phyloP scores from a whole-genome alignment of 495 filamentous ascomycete species.

The Neurospora hispaniola region DNA sequence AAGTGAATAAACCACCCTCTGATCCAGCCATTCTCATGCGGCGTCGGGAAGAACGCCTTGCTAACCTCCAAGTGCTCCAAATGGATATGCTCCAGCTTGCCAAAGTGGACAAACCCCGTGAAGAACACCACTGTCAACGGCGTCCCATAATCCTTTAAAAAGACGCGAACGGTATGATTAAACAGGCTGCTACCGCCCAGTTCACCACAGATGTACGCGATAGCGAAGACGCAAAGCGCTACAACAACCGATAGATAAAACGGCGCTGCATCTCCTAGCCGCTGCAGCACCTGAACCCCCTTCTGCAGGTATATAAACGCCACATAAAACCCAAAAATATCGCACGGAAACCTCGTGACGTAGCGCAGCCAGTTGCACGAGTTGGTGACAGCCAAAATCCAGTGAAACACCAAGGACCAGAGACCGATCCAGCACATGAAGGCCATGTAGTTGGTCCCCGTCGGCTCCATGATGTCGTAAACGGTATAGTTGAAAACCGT shows the following conservation, averaged over 20 bases:
- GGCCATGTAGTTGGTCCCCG: slow-evolving; percentile 59
- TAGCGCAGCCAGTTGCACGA: slow-evolving; percentile 70
- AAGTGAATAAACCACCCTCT: slow-evolving; percentile 53
- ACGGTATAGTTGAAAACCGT: slow-evolving; percentile 85
- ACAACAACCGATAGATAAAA: slow-evolving; percentile 70
- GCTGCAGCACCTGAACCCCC: slow-evolving; percentile 66
- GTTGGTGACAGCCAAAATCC: slow-evolving; percentile 68
- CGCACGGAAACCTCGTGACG: slow-evolving; percentile 76
- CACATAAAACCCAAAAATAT: slow-evolving; percentile 84
- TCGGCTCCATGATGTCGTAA: slow-evolving; percentile 65
- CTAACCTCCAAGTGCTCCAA: slow-evolving; percentile 59
- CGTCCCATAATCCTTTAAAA: slow-evolving; percentile 76
- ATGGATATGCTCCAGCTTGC: slow-evolving; percentile 57
- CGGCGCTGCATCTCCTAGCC: slow-evolving; percentile 39
- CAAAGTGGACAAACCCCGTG: slow-evolving; percentile 77
- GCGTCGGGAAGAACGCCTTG: slow-evolving; percentile 74
- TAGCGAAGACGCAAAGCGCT: slow-evolving; percentile 59
- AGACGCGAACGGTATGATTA: slow-evolving; percentile 58
- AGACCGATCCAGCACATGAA: slow-evolving; percentile 85
- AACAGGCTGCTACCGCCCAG: slow-evolving; percentile 62
- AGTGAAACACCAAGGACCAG: slow-evolving; percentile 76
- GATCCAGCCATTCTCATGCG: slow-evolving; percentile 54
- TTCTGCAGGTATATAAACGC: slow-evolving; percentile 81
- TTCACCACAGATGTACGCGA: slow-evolving; percentile 60
- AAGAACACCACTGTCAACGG: slow-evolving; percentile 79